Percentiles rank a stretch among this genome's conserved stretches.
Evolutionary conservation across 805 yeast genomes (phyloP).

Genomic region (Kregervanrija delftensis): DNA sequence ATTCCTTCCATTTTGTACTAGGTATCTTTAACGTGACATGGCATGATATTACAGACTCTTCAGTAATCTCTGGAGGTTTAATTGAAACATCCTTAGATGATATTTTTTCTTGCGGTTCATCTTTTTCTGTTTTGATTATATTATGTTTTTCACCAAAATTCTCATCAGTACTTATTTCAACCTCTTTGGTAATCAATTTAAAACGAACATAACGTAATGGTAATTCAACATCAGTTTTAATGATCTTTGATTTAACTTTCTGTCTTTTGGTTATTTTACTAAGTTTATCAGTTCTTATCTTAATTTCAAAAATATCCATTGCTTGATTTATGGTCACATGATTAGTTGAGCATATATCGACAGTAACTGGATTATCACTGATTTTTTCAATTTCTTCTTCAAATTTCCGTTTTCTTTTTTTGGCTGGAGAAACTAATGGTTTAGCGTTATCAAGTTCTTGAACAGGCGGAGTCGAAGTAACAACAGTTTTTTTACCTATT

Average conservation of each 20-base stretch:
- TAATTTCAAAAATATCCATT: constrained; percentile 4
- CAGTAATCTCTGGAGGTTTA: no score
- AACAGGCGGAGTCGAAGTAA: no score
- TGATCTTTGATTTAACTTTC: constrained; percentile 17
- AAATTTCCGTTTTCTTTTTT: background rate
- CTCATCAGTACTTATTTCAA: constrained; percentile 22
- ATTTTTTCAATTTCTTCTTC: background rate
- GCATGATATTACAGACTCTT: no score
- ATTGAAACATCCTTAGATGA: no score
- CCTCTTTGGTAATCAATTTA: constrained; percentile 17
- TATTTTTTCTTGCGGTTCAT: background rate
- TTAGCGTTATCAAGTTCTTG: no score
- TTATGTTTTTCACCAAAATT: constrained; percentile 13
- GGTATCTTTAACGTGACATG: constrained; percentile 4
- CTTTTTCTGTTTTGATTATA: background rate
- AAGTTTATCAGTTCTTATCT: constrained; percentile 3
- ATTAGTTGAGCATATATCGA: background rate
- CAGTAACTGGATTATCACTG: background rate
- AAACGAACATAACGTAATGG: constrained; percentile 32
- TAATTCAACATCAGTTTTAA: constrained; percentile 11
- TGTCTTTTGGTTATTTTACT: background rate
- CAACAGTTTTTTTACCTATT: no score
- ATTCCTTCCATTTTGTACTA: constrained; percentile 1
- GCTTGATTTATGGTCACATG: constrained; percentile 2
- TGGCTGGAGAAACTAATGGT: no score